Conservation (phyloP, 805 yeast genomes). For the Wickerhamiella spandovensis region DNA sequence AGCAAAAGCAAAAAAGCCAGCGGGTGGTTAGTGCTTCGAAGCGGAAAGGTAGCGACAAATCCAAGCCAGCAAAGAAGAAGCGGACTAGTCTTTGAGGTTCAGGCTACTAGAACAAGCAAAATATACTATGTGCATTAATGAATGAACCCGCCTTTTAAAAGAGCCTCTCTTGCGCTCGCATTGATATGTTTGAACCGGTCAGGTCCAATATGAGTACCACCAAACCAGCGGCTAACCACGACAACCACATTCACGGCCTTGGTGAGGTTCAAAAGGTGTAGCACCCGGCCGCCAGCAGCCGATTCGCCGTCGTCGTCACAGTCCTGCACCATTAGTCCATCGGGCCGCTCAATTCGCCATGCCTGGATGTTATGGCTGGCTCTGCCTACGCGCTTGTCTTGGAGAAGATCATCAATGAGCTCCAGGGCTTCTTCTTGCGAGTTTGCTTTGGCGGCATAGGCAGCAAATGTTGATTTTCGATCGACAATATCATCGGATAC, state of each 20-base stretch:
- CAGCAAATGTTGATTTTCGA: constrained; percentile 76
- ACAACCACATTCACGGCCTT: constrained; percentile 77
- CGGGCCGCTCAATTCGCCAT: constrained; percentile 54
- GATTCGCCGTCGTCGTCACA: constrained; percentile 96
- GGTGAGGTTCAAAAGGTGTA: constrained; percentile 56
- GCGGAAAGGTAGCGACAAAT: neutral
- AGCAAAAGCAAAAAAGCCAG: neutral
- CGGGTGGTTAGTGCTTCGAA: neutral
- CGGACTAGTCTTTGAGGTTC: neutral
- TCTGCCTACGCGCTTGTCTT: constrained; percentile 52
- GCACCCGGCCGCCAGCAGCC: constrained; percentile 83
- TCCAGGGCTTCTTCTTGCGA: constrained; percentile 56
- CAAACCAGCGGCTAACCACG: constrained; percentile 84
- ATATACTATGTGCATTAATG: constrained; percentile 7
- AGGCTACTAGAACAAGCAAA: neutral
- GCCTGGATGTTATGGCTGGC: constrained; percentile 79
- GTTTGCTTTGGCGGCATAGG: constrained; percentile 48
- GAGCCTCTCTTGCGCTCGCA: constrained; percentile 73
- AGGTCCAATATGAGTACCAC: constrained; percentile 84
- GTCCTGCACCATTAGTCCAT: constrained; percentile 51
- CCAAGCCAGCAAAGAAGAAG: neutral
- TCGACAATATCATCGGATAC: constrained; percentile 68
- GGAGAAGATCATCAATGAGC: constrained; percentile 37
- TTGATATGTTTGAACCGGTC: constrained; percentile 86
- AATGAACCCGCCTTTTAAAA: constrained; percentile 47